These are phyloP conservation scores for Rhizophagus prolifer DNA, from an alignment of 192 early-diverging fungal genomes.

Conservation along the genomic window DNA sequence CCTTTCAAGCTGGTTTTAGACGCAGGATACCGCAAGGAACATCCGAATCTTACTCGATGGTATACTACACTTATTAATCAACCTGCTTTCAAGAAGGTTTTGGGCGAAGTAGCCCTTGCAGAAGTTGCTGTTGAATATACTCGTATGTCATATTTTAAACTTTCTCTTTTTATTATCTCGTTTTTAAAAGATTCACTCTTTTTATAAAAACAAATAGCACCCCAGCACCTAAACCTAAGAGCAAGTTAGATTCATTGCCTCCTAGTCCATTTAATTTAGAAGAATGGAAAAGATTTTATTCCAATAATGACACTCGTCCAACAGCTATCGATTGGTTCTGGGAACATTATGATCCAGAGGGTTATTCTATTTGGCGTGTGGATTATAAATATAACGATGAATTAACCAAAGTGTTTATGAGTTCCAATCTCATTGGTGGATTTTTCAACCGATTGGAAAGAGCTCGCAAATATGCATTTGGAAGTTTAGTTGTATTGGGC, in stretches of 20 bases:
- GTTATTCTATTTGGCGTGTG: conserved; percentile 90
- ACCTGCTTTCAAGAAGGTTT: conserved; percentile 78
- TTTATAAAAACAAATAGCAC: conserved; percentile 35
- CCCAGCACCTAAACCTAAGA: conserved; percentile 89
- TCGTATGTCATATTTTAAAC: conserved; percentile 6
- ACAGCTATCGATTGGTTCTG: conserved; percentile 92
- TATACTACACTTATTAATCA: conserved; percentile 86
- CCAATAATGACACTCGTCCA: conserved; percentile 89
- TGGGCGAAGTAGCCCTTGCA: conserved; percentile 71
- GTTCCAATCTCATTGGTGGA: conserved; percentile 91
- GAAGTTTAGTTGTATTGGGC: conserved; percentile 79
- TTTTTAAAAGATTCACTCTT: background rate
- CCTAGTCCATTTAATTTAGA: conserved; percentile 81
- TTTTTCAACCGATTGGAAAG: conserved; percentile 90
- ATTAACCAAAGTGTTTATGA: conserved; percentile 87
- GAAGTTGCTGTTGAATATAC: conserved; percentile 51
- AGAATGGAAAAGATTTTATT: conserved; percentile 97
- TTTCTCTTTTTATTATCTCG: background rate
- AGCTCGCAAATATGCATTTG: conserved; percentile 95
- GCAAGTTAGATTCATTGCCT: conserved; percentile 84
- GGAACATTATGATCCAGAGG: conserved; percentile 83
- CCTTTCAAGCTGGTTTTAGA: conserved; percentile 63
- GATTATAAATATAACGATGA: conserved; percentile 97
- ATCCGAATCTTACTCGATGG: conserved; percentile 90
- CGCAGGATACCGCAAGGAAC: conserved; percentile 75